Evolutionary conservation across 139 green algal genomes (phyloP).

Genomic region (Micractinium sp.): DNA sequence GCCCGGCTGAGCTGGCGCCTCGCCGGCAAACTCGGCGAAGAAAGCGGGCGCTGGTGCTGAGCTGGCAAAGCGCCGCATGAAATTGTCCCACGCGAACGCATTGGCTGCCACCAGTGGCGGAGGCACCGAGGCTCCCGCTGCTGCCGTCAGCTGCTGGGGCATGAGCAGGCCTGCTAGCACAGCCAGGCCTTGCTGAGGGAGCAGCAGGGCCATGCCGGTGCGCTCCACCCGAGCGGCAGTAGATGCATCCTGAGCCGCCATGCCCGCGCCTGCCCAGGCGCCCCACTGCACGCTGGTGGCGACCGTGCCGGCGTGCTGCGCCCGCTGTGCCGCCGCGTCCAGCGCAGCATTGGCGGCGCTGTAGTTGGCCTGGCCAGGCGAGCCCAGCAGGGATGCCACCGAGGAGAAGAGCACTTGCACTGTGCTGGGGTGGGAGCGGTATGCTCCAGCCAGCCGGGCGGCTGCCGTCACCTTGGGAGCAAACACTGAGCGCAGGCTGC

Average conservation of each 20-base stretch:
- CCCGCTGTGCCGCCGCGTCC: conserved; percentile 49
- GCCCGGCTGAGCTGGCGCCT: background rate
- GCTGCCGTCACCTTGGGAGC: conserved; percentile 64
- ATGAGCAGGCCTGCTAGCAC: conserved; percentile 46
- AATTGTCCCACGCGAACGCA: conserved; percentile 49
- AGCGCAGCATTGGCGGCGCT: conserved; percentile 78
- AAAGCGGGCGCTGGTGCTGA: conserved; percentile 18
- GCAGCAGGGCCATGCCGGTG: conserved; percentile 72
- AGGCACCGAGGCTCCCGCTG: background rate
- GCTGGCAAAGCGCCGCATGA: conserved; percentile 44
- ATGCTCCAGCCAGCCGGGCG: background rate
- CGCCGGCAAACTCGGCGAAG: conserved; percentile 45
- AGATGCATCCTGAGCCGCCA: conserved; percentile 73
- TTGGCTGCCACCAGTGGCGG: conserved; percentile 42
- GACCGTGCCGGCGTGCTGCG: conserved; percentile 20
- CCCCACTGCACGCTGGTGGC: conserved; percentile 83
- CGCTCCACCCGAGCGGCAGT: conserved; percentile 65
- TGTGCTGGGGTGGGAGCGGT: conserved; percentile 24
- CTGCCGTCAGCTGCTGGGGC: background rate
- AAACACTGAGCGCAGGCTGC: conserved; percentile 46
- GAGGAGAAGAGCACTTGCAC: conserved; percentile 81
- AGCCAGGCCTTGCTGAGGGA: conserved; percentile 47
- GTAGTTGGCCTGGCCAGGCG: conserved; percentile 85
- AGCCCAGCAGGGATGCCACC: conserved; percentile 80
- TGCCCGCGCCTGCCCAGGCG: conserved; percentile 85